Conservation (phyloP, 73 alveolate species). For the Paramecium caudatum region DNA sequence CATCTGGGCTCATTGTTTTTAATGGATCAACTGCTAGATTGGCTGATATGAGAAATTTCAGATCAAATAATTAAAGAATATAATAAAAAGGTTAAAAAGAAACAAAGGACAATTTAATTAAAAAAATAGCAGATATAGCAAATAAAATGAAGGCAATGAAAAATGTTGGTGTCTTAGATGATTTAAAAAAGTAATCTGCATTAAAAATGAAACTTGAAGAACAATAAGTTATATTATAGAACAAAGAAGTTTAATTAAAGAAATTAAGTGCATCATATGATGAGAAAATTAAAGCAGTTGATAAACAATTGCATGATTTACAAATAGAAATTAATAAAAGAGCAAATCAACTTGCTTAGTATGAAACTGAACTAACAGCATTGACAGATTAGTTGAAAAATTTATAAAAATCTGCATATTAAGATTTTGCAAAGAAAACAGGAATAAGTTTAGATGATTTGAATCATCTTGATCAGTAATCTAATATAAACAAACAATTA, state of each 20-base stretch:
- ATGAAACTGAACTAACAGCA: not conserved
- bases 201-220: slow-evolving; percentile 51
- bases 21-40: slow-evolving; percentile 35
- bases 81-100: not conserved
- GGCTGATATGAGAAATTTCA: slow-evolving; percentile 17
- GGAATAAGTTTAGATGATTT: not conserved
- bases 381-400: not conserved
- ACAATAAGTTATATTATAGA: not conserved
- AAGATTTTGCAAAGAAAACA: slow-evolving; percentile 32
- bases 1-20: slow-evolving; percentile 37
- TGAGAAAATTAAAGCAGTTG: not conserved
- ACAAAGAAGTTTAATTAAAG: not conserved
- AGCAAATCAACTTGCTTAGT: not conserved
- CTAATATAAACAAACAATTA: not conserved
- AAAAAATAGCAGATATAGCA: not conserved
- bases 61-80: slow-evolving; percentile 37
- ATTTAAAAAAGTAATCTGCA: not conserved
- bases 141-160: slow-evolving; percentile 24
- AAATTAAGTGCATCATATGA: not conserved
- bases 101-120: slow-evolving; percentile 3
- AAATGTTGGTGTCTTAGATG: slow-evolving; percentile 34
- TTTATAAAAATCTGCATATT: not conserved
- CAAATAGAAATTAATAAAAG: not conserved
- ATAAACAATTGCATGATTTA: not conserved
- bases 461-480: not conserved